Percentiles rank a stretch among this genome's conserved stretches.
These are phyloP conservation scores for Euphrasia arctica DNA, from an alignment of 305 asterid species.

Conservation along the genomic window DNA sequence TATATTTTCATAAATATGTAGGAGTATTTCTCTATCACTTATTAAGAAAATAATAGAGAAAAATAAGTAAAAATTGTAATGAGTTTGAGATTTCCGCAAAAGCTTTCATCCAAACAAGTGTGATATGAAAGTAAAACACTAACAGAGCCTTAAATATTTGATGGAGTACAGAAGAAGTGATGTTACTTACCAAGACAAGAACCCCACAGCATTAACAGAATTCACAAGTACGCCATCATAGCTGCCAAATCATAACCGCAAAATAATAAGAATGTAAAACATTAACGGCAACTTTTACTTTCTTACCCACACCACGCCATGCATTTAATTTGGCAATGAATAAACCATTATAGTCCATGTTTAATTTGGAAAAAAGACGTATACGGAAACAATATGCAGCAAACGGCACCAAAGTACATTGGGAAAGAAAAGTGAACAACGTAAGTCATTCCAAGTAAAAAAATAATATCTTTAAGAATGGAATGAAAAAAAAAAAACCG, in stretches of 20 bases:
- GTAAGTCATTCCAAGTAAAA: background rate
- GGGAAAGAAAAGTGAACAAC: slow-evolving; percentile 1
- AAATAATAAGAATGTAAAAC: slow-evolving; percentile 25
- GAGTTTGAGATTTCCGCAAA: background rate
- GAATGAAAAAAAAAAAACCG: background rate
- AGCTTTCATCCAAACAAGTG: background rate
- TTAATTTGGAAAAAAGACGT: background rate
- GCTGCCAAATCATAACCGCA: slow-evolving; percentile 50
- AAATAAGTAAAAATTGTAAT: background rate
- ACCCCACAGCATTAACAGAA: slow-evolving; percentile 64
- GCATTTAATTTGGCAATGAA: background rate
- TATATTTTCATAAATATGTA: too few species aligned
- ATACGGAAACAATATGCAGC: background rate
- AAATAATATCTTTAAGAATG: background rate
- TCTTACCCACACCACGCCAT: background rate
- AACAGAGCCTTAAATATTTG: background rate
- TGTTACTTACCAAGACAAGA: slow-evolving; percentile 62
- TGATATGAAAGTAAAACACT: background rate
- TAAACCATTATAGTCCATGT: slow-evolving; percentile 12
- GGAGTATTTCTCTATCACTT: background rate
- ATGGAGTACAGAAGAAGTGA: slow-evolving; percentile 19
- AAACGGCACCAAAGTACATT: background rate
- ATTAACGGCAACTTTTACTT: background rate
- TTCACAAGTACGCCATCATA: slow-evolving; percentile 78
- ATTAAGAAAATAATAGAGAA: background rate